Base-by-base conservation (phyloP, 768 basidiomycete genomes). In the Psilocybe cyanescens region DNA sequence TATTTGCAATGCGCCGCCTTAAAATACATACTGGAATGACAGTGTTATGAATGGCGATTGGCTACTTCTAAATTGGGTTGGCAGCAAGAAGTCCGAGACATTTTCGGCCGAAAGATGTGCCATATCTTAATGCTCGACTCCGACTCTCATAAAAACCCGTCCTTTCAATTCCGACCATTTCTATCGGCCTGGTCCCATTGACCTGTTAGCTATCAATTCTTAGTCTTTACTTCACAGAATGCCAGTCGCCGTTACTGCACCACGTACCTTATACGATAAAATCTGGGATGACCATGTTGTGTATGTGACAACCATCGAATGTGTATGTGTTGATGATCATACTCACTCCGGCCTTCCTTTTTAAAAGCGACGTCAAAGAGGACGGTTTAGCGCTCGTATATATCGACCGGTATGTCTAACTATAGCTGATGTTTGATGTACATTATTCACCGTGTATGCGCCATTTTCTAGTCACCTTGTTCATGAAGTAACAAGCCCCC, bases 281-380 rank as follows among this genome's bases (percentile, higher is more conserved):
- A 94, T 98, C 65, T 97, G 93, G 88, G 94, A 97, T 66, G 95
- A 98, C 73, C 97, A 98, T 78, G 86, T 97, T 71, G 91, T 98
- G 87, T 94, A 69, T 63, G 92, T 74, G 31, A 28, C 30, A 24
- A 57, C 55, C 50, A 57, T 59, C 29, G 46, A 52, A 45, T 45
- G 37, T 59, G 51, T 35, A 11, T 55, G 46, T n/a, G 39, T 55
- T 31, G 47, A 55, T 57, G 33, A 53, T 64, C 44, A 37, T 63
- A 58, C 56, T 67, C 68, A 50, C 52, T 56, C 24, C 39, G 33
- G 33, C 63, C 51, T 37, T 57, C 52, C 66, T 58, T 60, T 63
- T 63, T 57, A 39, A 66, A 48, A 94, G 93, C 39, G 84, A 91
- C 69, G 73, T 83, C 60, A 86, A 91, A 66, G 86, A 91, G 47